These are phyloP conservation scores for Clarireedia monteithiana DNA, from an alignment of 2,329 filamentous ascomycete species.

Conservation along the genomic window DNA sequence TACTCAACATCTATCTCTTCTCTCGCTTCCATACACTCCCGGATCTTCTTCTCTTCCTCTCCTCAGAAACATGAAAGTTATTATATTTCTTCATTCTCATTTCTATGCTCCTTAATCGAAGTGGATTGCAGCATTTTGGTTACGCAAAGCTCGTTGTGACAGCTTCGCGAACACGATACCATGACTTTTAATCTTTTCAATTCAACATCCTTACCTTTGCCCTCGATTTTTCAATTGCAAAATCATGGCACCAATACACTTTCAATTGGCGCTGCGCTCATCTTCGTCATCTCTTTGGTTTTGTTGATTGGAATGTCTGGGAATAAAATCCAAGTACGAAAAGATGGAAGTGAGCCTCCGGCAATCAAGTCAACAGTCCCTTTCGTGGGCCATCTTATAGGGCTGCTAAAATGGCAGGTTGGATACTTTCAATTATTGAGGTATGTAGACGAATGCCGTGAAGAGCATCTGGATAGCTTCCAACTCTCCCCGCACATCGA, in stretches of 20 bases:
- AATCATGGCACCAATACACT: neutral
- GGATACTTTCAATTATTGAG: conserved; percentile 33
- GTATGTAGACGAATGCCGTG: conserved; percentile 24
- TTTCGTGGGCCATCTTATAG: conserved; percentile 39
- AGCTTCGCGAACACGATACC: no score
- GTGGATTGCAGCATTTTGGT: no score
- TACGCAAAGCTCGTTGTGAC: no score
- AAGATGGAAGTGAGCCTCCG: conserved; percentile 34
- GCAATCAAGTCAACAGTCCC: conserved; percentile 35
- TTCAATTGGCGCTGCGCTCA: neutral
- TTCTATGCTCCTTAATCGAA: no score
- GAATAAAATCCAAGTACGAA: neutral
- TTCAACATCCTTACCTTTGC: neutral
- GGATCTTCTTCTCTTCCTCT: no score
- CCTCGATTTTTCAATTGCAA: neutral
- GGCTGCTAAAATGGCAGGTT: conserved; percentile 32
- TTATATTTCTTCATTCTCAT: no score
- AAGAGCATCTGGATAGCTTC: neutral
- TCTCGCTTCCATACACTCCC: no score
- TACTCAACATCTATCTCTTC: no score
- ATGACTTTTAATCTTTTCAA: no score
- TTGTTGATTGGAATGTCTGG: neutral
- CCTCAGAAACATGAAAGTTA: no score
- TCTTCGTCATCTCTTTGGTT: neutral
- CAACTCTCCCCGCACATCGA: neutral